A percentile compares a stretch with the other conserved stretches of the same genome.
These are phyloP conservation scores for Paramarasmius palmivorus DNA, from an alignment of 1,284 basidiomycete genomes.

Conservation along the genomic window DNA sequence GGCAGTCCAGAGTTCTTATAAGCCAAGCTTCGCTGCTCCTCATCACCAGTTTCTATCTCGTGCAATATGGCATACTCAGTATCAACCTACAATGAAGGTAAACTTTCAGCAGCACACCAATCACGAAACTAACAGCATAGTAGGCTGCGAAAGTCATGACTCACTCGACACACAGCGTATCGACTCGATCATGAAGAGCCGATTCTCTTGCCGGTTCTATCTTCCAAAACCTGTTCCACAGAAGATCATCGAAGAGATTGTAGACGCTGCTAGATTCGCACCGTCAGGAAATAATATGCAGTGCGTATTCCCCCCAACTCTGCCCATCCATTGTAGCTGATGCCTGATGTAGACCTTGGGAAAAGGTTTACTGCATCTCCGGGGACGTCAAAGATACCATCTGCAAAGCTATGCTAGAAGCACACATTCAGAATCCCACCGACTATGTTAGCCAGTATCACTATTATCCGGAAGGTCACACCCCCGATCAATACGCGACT, in stretches of 20 bases:
- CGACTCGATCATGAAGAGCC: constrained; percentile 19
- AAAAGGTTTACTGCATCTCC: constrained; percentile 20
- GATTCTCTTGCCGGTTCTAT: constrained; percentile 21
- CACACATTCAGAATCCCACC: constrained; percentile 11
- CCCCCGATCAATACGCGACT: constrained; percentile 12
- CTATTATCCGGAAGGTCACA: constrained; percentile 17
- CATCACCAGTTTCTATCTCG: too few relatives aligned
- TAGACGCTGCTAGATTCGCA: constrained; percentile 19
- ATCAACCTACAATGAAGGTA: too few relatives aligned
- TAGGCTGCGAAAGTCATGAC: too few relatives aligned
- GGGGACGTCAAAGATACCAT: constrained; percentile 15
- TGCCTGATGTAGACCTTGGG: constrained; percentile 16
- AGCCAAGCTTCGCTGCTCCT: too few relatives aligned
- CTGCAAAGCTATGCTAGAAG: constrained; percentile 14
- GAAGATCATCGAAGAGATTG: constrained; percentile 16
- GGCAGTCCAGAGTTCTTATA: too few relatives aligned
- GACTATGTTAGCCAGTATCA: constrained; percentile 17
- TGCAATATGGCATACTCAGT: too few relatives aligned
- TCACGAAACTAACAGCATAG: too few relatives aligned
- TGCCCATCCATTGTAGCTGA: too few relatives aligned
- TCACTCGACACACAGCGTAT: too few relatives aligned
- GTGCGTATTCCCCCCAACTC: constrained; percentile 7
- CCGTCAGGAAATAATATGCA: constrained; percentile 23
- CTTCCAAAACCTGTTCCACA: constrained; percentile 18
- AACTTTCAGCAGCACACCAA: too few relatives aligned